Base-by-base conservation (phyloP, 352 stramenopile genomes). In the Sclerospora graminicola region DNA sequence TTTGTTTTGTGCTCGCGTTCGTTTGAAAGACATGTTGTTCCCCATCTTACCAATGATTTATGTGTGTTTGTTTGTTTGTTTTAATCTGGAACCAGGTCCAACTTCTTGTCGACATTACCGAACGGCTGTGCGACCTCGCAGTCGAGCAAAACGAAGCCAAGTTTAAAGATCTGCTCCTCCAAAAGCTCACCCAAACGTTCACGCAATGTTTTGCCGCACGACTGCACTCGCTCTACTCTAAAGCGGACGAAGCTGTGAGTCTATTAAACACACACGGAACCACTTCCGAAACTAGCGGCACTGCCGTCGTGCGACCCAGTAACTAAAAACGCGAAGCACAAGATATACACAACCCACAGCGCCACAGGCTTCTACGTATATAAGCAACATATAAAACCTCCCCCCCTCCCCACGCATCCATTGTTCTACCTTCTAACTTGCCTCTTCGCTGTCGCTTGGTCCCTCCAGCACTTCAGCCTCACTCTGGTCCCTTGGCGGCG, bases 131-230 rank as follows among this genome's bases (percentile, higher is more conserved):
- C 34, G 78, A 88, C 40, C 53, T 88, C 33, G 73, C 75, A 6
- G 63, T 86, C 26, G 78, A 87, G 51, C 70, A 90, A 37, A 75
- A 80, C 41, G 73, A 89, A 20, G 50, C 81, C 36, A 81, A 70
- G 36, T 36, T 88, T 4, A 88, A 90, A 52, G 68, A 86, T 35
- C 62, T 84, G 2, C 62, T 88, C 26, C 45, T 85, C 21, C 68
- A 71, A 45, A 75, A 80, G 45, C 51, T 85, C 16, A 74, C 63
- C 7, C 60, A 76, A 31, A 51, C 81, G 8, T 86, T 88, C 52
- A 82, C 75, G 13, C 68, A 85, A 20, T 90, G 75, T 48, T 90
- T 52, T 79, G n/a, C n/a, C n/a, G n/a, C n/a, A n/a, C n/a, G n/a
- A n/a, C n/a, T 84, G 11, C 56, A 64, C 21, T 52, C 56, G 0